Conservation (phyloP, 306 rosid species). For the Medicago ruthenica region DNA sequence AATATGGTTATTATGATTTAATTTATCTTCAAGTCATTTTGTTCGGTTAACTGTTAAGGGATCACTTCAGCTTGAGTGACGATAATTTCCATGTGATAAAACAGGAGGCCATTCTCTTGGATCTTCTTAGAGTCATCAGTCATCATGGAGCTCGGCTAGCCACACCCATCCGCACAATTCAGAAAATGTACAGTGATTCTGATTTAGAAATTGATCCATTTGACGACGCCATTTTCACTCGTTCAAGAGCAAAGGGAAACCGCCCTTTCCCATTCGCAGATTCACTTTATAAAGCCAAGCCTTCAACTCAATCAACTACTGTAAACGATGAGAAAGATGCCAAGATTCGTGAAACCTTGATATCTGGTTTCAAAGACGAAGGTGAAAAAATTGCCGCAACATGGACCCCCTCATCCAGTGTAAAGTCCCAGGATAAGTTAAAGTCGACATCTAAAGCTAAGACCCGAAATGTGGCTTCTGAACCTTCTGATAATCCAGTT, state of each 20-base stretch:
- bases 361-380: slow-evolving; percentile 53
- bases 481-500: slow-evolving; percentile 32
- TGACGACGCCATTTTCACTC: slow-evolving; percentile 59
- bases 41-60: slow-evolving; percentile 27
- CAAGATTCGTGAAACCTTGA: slow-evolving; percentile 56
- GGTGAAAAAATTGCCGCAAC: slow-evolving; percentile 40
- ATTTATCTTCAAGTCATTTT: slow-evolving; percentile 15
- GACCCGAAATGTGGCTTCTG: slow-evolving; percentile 33
- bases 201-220: slow-evolving; percentile 78
- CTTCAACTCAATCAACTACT: slow-evolving; percentile 54
- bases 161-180: slow-evolving; percentile 94
- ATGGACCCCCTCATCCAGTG: slow-evolving; percentile 43
- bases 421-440: slow-evolving; percentile 42
- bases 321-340: slow-evolving; percentile 62
- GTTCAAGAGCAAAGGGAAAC: slow-evolving; percentile 52
- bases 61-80: slow-evolving; percentile 37
- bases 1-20: slow-evolving; percentile 24
- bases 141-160: slow-evolving; percentile 93
- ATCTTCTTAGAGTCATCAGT: slow-evolving; percentile 86
- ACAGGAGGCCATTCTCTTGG: slow-evolving; percentile 93
- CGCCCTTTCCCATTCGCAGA: slow-evolving; percentile 65
- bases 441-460: slow-evolving; percentile 49
- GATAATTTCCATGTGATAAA: slow-evolving; percentile 43
- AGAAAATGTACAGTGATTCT: slow-evolving; percentile 67
- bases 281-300: slow-evolving; percentile 66